Evolutionary conservation across 495 filamentous ascomycete species (phyloP).

Genomic region (Hypoxylon lenormandii): DNA sequence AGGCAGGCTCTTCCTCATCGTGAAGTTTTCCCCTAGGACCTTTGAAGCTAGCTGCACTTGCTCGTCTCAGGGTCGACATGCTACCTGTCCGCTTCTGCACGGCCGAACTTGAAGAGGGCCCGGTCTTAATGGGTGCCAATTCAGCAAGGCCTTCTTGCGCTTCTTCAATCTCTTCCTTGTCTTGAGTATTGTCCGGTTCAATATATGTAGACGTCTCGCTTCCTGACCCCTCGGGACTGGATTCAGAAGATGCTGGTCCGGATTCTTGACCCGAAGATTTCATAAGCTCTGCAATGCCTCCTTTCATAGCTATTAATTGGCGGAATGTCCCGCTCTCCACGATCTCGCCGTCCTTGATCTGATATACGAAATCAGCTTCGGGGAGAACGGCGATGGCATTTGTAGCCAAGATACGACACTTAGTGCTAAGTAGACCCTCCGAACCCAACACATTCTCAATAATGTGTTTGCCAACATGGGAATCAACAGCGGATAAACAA

Average conservation of each 20-base stretch:
- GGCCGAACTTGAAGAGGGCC: constrained; percentile 51
- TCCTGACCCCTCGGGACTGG: constrained; percentile 59
- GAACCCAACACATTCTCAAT: constrained; percentile 92
- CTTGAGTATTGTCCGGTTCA: constrained; percentile 59
- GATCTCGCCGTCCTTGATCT: constrained; percentile 85
- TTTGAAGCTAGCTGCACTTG: constrained; percentile 89
- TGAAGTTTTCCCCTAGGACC: constrained; percentile 82
- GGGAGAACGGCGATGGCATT: constrained; percentile 94
- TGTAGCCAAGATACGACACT: constrained; percentile 93
- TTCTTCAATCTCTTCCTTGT: constrained; percentile 75
- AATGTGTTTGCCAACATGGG: constrained; percentile 94
- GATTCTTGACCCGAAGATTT: constrained; percentile 74
- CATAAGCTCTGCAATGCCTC: constrained; percentile 85
- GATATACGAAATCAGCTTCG: constrained; percentile 82
- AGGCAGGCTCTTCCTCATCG: constrained; percentile 79
- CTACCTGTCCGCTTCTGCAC: constrained; percentile 70
- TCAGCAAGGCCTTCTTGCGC: constrained; percentile 75
- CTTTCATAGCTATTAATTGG: constrained; percentile 92
- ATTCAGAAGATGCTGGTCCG: constrained; percentile 48
- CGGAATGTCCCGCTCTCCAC: constrained; percentile 89
- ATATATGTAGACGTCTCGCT: constrained; percentile 73
- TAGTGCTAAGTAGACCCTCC: constrained; percentile 82
- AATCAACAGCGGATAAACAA: constrained; percentile 93
- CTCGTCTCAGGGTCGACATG: constrained; percentile 81
- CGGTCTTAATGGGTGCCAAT: constrained; percentile 76